Conservation (phyloP, 164 flowering plant genomes). For the Protea cynaroides region DNA sequence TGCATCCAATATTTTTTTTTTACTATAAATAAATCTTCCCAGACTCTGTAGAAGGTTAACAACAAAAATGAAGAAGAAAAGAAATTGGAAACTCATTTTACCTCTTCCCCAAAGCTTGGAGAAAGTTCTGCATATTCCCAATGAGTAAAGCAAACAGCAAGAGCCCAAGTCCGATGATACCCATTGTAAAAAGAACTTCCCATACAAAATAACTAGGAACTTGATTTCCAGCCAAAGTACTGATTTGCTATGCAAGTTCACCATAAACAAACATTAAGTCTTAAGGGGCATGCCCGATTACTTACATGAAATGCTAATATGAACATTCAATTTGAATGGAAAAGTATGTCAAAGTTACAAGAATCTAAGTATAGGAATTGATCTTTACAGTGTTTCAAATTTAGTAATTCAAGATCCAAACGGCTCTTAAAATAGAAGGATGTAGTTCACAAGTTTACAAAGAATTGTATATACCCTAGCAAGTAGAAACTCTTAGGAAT, state of each 20-base stretch:
- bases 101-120: constrained; percentile 85
- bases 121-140: constrained; percentile 95
- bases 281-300: background rate
- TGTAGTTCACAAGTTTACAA: too few species aligned
- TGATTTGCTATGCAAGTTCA: constrained; percentile 55
- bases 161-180: constrained; percentile 71
- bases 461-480: too few species aligned
- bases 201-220: constrained; percentile 67
- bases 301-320: background rate
- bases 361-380: too few species aligned
- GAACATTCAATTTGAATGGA: too few species aligned
- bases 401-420: too few species aligned
- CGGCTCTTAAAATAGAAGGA: too few species aligned
- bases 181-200: constrained; percentile 94
- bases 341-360: too few species aligned
- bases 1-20: too few species aligned
- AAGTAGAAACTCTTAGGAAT: too few species aligned
- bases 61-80: constrained; percentile 1
- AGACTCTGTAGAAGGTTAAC: background rate
- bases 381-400: too few species aligned
- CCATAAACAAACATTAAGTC: background rate
- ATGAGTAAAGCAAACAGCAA: constrained; percentile 82
- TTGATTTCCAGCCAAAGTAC: constrained; percentile 89
- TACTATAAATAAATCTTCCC: background rate
- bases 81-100: constrained; percentile 12